Evolutionary conservation across 441 rosid species (phyloP).

Genomic region (Gossypium gossypioides): DNA sequence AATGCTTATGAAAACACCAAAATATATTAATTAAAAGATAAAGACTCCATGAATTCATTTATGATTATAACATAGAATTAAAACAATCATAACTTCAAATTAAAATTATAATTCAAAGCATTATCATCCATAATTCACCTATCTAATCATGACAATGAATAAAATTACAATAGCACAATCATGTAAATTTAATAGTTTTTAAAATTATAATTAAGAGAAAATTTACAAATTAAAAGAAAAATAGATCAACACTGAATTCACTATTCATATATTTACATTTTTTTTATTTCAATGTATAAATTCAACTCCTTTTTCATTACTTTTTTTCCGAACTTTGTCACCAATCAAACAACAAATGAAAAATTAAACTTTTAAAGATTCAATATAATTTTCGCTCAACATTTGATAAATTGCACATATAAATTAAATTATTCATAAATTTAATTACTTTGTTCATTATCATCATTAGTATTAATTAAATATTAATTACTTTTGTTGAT

Average conservation of each 20-base stretch:
- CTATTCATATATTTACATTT: not conserved
- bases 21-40: not conserved
- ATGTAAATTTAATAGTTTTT: not conserved
- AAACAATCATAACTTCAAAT: not conserved
- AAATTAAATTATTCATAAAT: too few relatives aligned
- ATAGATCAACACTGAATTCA: not conserved
- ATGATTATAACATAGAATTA: not conserved
- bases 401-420: too few relatives aligned
- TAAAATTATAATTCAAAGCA: not conserved
- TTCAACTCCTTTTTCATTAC: not conserved
- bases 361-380: not conserved
- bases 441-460: too few relatives aligned
- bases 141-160: not conserved
- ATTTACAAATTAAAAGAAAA: not conserved
- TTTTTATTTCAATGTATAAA: not conserved
- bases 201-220: not conserved
- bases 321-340: not conserved
- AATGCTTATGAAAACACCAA: not conserved
- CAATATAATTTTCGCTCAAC: not conserved
- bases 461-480: too few relatives aligned
- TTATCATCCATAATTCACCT: not conserved
- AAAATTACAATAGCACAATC: not conserved
- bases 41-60: not conserved
- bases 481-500: too few relatives aligned
- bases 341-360: constrained; percentile 3